Evolutionary conservation across 768 basidiomycete genomes (phyloP), one percentile per base, ranked within the genome.

Genomic region (Paxillus ammoniavirescens): DNA sequence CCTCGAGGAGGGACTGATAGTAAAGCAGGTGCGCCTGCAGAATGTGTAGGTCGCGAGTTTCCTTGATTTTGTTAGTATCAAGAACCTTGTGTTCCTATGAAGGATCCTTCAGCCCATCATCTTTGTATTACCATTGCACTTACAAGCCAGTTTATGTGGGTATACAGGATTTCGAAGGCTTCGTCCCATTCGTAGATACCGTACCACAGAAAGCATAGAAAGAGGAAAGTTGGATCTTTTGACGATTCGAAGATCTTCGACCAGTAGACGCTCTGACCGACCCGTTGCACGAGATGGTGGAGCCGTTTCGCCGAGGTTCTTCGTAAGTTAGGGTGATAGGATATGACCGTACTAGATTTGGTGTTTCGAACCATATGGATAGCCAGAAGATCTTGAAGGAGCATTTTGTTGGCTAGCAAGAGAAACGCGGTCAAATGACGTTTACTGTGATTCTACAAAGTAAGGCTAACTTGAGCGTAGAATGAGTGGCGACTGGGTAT

Each of bases 141-240:
- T 61, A 82, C 81, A 74, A 85, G 61, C 30, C 55, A 65, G 54
- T 75, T 77, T 21, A 84, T 76, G 55, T 85, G 79, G 8, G 63
- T 54, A 57, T 80, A 82, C 30, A 85, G 61, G 5, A 65, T 59
- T 61, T 83, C 82, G 30, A 83, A 71, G 3, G 80, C 69, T 61
- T 85, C 82, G 50, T 85, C 83, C 82, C 83, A 85, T 2, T 81
- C 73, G 58, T 85, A 84, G 18, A 83, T 65, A 1, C 80, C 77
- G 58, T 83, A 82, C 83, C 83, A 85, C 43, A 85, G 64, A 26
- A 77, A 69, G 40, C 77, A 73, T 6, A 84, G 57, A 42, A 84
- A 69, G 8, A 84, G 59, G 51, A 83, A 82, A 0, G 82, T 84
- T 7, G 82, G 80, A 52, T 84, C 83, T 5, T 66, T 70, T 47